Evolutionary conservation across 345 rosid genomes (phyloP), one percentile per base, ranked within the genome.

Genomic region (Lepidium africanum): DNA sequence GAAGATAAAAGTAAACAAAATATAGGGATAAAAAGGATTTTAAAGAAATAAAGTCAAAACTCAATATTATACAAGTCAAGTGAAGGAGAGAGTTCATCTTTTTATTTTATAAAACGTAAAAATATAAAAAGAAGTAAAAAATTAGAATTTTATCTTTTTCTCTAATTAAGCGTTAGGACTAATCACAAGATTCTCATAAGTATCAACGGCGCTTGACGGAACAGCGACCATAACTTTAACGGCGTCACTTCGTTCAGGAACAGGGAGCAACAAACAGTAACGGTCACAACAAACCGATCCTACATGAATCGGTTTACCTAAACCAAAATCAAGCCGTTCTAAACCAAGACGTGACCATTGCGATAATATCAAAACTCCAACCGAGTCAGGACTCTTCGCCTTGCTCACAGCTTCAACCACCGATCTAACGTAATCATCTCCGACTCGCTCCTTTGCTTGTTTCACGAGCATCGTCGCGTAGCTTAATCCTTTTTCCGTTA

Each of bases 321-420:
- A 61, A 21, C 96, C 96, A 2, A 92, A 84, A 87, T 92, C 94
- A 69, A 89, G 80, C 68, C 65, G 79, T 6, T 92, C 95, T 30
- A 92, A 70, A 37, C 96, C 98, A 50, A 92, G 84, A 37, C 85
- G 84, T 65, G 98, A 92, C 98, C 98, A 92, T 46, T 92, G 92
- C 36, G 96, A 86, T 73, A 87, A 5, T 45, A 91, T 82, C 80
- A 91, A 65, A 0, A 86, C 90, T 1, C 92, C 94, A 0, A 84
- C 92, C 10, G 87, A 79, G 88, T 84, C 96, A 0, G 90, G 86
- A 76, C 88, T 25, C 30, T 73, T 70, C 41, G 63, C 40, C 38
- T 35, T 76, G 58, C 90, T 87, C 80, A 89, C 92, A 17, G 81
- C 73, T 60, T 83, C 85, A 2, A 83, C 70, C 39, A 86, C 87